Evolutionary conservation across 305 asterid species (phyloP), one percentile per base, ranked within the genome.

Genomic region (Salvia sclarea): DNA sequence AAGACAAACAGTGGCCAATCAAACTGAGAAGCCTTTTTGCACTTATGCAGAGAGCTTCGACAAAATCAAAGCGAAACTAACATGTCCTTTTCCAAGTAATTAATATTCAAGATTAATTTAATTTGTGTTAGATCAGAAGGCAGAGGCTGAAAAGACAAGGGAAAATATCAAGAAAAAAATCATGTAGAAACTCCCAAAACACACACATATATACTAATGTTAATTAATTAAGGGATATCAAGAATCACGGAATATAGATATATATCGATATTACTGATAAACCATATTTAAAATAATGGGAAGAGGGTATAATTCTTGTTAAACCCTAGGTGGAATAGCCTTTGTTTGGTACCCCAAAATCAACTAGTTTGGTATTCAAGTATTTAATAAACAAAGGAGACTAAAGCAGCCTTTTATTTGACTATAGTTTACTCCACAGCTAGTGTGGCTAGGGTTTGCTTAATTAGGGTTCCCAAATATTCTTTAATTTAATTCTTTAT

Each of bases 1-100:
- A 81, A 76, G 86, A 81, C 89, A 84, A 79, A 77, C 83, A 68
- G 65, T 67, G 69, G 5, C 74, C 79, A 80, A 76, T 80, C 73
- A 76, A 35, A 72, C 74, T 64, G 52, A 73, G 66, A 62, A 25
- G 64, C 73, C 74, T 72, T 67, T 82, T 78, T 80, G 71, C 70
- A 64, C 79, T 57, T 62, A 66, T 60, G 10, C 40, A 53, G 52
- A 53, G 52, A 72, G 45, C 54, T 57, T 77, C 33, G 79, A 68
- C 73, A 76, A 53, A 66, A 74, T 64, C 82, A 48, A 76, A 76
- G 72, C 55, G 33, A 21, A 38, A 45, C 44, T 61, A 60, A 54
- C 69, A 68, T 73, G 79, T 82, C 71, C 74, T 54, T 61, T 77
- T 76, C 73, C 70, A 13, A 70, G 70, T 61, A 68, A 76, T 74